Evolutionary conservation across 2,329 filamentous ascomycete genomes (phyloP), one percentile per base, ranked within the genome.

Genomic region (Lachnellula occidentalis): DNA sequence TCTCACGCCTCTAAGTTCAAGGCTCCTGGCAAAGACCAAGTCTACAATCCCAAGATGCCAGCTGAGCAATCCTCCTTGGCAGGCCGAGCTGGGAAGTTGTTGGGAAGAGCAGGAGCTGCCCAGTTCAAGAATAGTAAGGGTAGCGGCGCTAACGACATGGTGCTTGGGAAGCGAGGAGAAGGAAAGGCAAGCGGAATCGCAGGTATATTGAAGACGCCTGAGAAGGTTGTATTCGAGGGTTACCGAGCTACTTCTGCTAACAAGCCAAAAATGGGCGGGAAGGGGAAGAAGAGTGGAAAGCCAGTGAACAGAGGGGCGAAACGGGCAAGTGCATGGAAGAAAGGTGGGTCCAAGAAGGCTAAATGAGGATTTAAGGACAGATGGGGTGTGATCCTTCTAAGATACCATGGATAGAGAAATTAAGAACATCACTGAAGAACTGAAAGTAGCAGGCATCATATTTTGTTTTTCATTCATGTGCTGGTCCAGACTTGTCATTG

Each of bases 171-270:
- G 45, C 50, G 51, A 53, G 58, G 60, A 39, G 52, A 58, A 14
- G 54, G 14, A 53, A 52, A 14, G 54, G 55, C 19, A 51, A 55
- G 34, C 24, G 53, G 34, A 14, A 60, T 64, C 34, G 64, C 62
- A 14, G 70, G 68, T 11, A 73, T 77, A 59, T 52, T 58, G 11
- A 78, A 82, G 71, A 78, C 79, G 1, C 85, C 86, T 0, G 86
- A 91, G 70, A 76, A 78, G 15, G 81, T 92, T 59, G 80, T 92
- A n/a, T 92, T 92, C 64, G 90, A 95, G 70, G 90, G 90, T 0
- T 84, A 86, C 59, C 79, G 90, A 51, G 89, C 89, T 9, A 88
- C 80, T 52, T 74, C 78, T 34, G 86, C 78, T 54, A 82, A 86
- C 4, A 84, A 77, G 64, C 82, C 82, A 41, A 86, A 78, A 68